Evolutionary conservation across 202 grass and related monocot species (phyloP).

Genomic region (Setaria viridis): DNA sequence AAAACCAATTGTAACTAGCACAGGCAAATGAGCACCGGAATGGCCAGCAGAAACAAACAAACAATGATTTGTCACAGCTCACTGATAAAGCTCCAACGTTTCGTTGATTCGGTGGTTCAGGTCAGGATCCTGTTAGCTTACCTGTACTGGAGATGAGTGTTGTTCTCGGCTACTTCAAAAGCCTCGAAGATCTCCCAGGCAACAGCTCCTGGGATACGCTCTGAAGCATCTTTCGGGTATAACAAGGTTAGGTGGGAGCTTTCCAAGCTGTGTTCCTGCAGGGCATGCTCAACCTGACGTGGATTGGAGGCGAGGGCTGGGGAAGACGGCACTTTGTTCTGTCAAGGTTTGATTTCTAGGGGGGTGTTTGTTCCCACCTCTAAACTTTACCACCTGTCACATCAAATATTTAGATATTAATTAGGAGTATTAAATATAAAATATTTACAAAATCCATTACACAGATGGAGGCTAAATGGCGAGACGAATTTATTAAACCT

Average conservation of each 20-base stretch:
- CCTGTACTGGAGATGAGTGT: not conserved
- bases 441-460: no score
- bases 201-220: not conserved
- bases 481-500: no score
- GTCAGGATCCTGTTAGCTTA: slow-evolving; percentile 9
- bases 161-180: slow-evolving; percentile 36
- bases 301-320: not conserved
- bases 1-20: not conserved
- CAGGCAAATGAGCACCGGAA: not conserved
- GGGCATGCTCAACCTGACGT: not conserved
- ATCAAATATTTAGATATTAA: no score
- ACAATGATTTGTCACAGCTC: not conserved
- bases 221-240: slow-evolving; percentile 26
- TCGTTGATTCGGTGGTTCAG: slow-evolving; percentile 11
- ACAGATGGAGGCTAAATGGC: no score
- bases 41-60: not conserved
- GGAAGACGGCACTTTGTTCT: not conserved
- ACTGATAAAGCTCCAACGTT: not conserved
- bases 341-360: not conserved
- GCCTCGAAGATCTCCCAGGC: slow-evolving; percentile 36
- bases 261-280: not conserved
- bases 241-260: slow-evolving; percentile 26
- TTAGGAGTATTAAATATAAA: no score
- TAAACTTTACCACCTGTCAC: no score
- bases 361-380: no score